Evolutionary conservation across 257 asterid species (phyloP).

Genomic region (Marsdenia floribunda): DNA sequence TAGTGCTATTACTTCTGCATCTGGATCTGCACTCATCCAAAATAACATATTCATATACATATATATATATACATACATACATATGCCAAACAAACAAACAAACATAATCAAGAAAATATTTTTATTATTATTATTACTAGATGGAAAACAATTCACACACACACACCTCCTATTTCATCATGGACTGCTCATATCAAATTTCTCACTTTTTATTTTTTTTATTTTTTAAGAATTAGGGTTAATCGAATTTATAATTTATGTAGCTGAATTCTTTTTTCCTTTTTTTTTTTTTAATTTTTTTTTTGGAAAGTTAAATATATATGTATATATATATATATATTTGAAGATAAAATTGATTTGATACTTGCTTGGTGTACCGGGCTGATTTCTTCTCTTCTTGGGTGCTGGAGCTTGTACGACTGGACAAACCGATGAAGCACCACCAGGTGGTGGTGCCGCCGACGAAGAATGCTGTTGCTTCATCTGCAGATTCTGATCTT

Average conservation of each 20-base stretch:
- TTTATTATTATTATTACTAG: too few relatives aligned
- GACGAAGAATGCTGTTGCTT: conserved; percentile 22
- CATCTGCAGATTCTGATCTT: conserved; percentile 1
- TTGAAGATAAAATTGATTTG: conserved; percentile 7
- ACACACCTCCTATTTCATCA: too few relatives aligned
- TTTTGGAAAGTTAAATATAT: too few relatives aligned
- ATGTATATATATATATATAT: too few relatives aligned
- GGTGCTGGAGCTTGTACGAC: conserved; percentile 18
- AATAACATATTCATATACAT: neutral
- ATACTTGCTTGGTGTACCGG: conserved; percentile 83
- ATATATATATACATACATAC: too few relatives aligned
- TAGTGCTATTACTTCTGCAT: conserved; percentile 67
- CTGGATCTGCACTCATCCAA: conserved; percentile 44
- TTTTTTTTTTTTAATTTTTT: too few relatives aligned
- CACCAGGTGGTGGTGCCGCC: conserved; percentile 17
- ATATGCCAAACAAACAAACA: neutral
- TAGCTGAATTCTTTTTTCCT: neutral
- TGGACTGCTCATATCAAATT: neutral
- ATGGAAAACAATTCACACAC: too few relatives aligned
- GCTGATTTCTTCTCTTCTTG: conserved; percentile 59
- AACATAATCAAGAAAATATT: too few relatives aligned
- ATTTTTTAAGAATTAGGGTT: conserved; percentile 2
- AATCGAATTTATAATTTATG: neutral
- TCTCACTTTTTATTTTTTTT: neutral
- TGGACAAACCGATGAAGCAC: conserved; percentile 20